A percentile compares a stretch with the other conserved stretches of the same genome.
Conservation (phyloP, 2,329 filamentous ascomycete species). For the Paramyrothecium roridum region DNA sequence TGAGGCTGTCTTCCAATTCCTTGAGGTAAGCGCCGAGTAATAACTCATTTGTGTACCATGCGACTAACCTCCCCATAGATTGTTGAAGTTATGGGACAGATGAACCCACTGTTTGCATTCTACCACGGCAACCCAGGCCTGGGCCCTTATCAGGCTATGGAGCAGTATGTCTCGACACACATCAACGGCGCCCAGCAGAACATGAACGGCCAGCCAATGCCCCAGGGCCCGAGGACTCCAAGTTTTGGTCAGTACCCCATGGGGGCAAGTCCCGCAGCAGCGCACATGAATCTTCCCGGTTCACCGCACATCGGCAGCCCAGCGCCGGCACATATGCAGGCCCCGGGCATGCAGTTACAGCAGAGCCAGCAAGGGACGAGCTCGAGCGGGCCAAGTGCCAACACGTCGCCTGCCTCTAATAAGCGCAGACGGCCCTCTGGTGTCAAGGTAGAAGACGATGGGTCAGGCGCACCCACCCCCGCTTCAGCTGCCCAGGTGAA, state of each 20-base stretch:
- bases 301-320: slow-evolving; percentile 61
- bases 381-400: slow-evolving; percentile 64
- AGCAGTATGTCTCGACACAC: slow-evolving; percentile 53
- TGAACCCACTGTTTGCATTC: slow-evolving; percentile 61
- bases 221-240: slow-evolving; percentile 49
- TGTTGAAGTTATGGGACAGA: slow-evolving; percentile 64
- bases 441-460: slow-evolving; percentile 56
- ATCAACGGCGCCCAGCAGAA: slow-evolving; percentile 36
- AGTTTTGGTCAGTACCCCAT: slow-evolving; percentile 56
- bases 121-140: slow-evolving; percentile 52
- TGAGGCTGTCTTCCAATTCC: slow-evolving; percentile 59
- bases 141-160: slow-evolving; percentile 55
- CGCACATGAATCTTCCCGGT: slow-evolving; percentile 59
- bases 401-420: slow-evolving; percentile 61
- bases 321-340: slow-evolving; percentile 59
- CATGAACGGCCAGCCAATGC: slow-evolving; percentile 48
- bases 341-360: slow-evolving; percentile 64
- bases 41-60: neutral
- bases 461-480: slow-evolving; percentile 46
- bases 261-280: slow-evolving; percentile 56
- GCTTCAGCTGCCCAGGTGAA: slow-evolving; percentile 43
- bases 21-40: slow-evolving; percentile 52
- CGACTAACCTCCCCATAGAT: slow-evolving; percentile 36
- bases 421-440: slow-evolving; percentile 56
- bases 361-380: slow-evolving; percentile 66